These are phyloP conservation scores for Flagelloscypha sp. DNA, from an alignment of 768 basidiomycete genomes.

Conservation along the genomic window DNA sequence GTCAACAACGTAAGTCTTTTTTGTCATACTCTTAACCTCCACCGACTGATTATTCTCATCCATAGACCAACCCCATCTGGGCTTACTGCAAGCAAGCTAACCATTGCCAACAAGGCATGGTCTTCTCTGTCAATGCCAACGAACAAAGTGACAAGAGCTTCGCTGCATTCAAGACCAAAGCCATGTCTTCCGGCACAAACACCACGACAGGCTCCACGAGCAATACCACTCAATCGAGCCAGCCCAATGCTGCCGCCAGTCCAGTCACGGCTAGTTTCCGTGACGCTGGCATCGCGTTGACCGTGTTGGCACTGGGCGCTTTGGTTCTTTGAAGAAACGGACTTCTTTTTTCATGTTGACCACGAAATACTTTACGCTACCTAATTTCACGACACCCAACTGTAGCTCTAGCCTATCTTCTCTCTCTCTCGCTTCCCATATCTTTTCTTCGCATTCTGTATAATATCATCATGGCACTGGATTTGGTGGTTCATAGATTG, in stretches of 20 bases:
- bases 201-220: conserved; percentile 11
- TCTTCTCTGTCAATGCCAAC: conserved; percentile 48
- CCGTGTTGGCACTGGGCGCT: too few relatives aligned
- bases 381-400: too few relatives aligned
- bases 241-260: conserved; percentile 8
- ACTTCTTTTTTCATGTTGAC: too few relatives aligned
- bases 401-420: too few relatives aligned
- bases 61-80: conserved; percentile 47
- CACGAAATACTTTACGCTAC: too few relatives aligned
- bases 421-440: too few relatives aligned
- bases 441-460: too few relatives aligned
- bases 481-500: too few relatives aligned
- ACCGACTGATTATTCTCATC: conserved; percentile 4
- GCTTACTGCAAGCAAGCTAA: conserved; percentile 40
- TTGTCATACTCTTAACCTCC: conserved; percentile 2
- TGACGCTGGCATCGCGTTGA: conserved; percentile 19
- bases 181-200: conserved; percentile 36
- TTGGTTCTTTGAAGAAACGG: too few relatives aligned
- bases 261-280: conserved; percentile 10
- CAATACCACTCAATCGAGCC: conserved; percentile 12
- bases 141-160: conserved; percentile 44
- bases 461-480: too few relatives aligned
- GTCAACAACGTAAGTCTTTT: conserved; percentile 40
- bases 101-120: conserved; percentile 55
- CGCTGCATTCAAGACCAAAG: conserved; percentile 41